Percentiles rank a stretch among this genome's conserved stretches.
Conservation (phyloP, 2,329 filamentous ascomycete species). For the Calonectria fujianensis region DNA sequence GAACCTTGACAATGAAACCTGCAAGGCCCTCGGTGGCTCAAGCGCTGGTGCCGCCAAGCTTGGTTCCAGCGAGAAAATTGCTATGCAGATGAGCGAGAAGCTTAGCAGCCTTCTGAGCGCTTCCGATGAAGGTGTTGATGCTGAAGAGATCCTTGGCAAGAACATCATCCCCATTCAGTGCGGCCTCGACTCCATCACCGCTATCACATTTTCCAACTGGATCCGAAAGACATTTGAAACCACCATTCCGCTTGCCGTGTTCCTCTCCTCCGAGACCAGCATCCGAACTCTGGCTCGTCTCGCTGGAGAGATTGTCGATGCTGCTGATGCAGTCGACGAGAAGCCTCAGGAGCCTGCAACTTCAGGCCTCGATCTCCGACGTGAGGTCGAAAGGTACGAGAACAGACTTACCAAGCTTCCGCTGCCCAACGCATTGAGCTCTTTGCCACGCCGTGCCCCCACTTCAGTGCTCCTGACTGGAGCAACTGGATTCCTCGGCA, state of each 20-base stretch:
- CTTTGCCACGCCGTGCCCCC: slow-evolving; percentile 6
- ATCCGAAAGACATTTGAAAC: slow-evolving; percentile 11
- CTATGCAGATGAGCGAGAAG: slow-evolving; percentile 13
- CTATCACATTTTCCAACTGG: slow-evolving; percentile 15
- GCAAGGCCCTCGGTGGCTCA: slow-evolving; percentile 44
- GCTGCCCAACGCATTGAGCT: neutral
- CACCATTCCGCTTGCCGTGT: neutral
- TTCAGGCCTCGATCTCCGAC: neutral
- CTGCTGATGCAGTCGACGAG: neutral
- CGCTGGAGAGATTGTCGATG: neutral
- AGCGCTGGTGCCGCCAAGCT: slow-evolving; percentile 1
- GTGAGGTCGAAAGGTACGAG: slow-evolving; percentile 1
- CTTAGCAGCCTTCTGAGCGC: neutral
- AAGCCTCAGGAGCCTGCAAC: neutral
- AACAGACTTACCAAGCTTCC: neutral
- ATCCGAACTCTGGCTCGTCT: slow-evolving; percentile 14
- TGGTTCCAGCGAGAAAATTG: neutral
- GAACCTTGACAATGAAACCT: slow-evolving; percentile 60
- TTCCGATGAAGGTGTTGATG: neutral
- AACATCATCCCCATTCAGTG: slow-evolving; percentile 17
- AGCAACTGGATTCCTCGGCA: slow-evolving; percentile 14
- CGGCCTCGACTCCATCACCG: slow-evolving; percentile 12
- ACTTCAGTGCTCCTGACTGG: slow-evolving; percentile 9
- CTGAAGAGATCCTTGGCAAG: neutral
- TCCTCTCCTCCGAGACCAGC: slow-evolving; percentile 7